These are phyloP conservation scores for Chalciporus chontae DNA, from an alignment of 768 basidiomycete species.

Conservation along the genomic window DNA sequence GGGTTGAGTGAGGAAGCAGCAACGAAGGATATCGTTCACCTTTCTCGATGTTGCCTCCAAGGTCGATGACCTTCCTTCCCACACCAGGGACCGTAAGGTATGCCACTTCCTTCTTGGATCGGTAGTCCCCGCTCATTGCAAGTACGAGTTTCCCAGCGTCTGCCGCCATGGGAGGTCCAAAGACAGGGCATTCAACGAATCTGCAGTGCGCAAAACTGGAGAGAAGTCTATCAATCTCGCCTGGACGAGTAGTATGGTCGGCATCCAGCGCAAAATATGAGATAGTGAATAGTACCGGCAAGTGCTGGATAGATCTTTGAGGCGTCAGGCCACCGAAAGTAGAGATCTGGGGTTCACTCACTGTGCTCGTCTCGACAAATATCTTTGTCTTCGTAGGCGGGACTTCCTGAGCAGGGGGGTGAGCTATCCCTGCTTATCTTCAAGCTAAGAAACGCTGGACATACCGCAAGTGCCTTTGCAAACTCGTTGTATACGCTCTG, in stretches of 20 bases:
- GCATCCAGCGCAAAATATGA: background rate
- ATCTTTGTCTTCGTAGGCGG: conserved; percentile 57
- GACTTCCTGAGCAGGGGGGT: conserved; percentile 29
- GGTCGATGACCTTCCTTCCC: conserved; percentile 72
- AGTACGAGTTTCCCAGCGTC: conserved; percentile 64
- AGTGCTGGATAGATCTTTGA: conserved; percentile 53
- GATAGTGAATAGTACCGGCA: conserved; percentile 33
- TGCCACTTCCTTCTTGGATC: conserved; percentile 77
- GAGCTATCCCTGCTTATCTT: background rate
- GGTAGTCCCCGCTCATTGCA: conserved; percentile 76
- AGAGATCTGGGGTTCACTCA: conserved; percentile 32
- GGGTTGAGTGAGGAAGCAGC: background rate
- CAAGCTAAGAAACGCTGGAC: conserved; percentile 4
- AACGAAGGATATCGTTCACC: conserved; percentile 36
- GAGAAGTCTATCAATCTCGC: conserved; percentile 66
- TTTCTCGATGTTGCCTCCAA: conserved; percentile 85
- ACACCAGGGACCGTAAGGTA: conserved; percentile 78
- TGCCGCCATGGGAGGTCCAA: conserved; percentile 68
- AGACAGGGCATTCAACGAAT: conserved; percentile 75
- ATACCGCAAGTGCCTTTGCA: conserved; percentile 54
- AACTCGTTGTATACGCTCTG: conserved; percentile 60
- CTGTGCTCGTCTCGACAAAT: conserved; percentile 85
- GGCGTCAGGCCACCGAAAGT: conserved; percentile 7
- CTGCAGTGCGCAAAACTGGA: conserved; percentile 54
- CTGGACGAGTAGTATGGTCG: conserved; percentile 28